Base-by-base conservation (phyloP, 345 rosid genomes). In the Crucihimalaya himalaica region DNA sequence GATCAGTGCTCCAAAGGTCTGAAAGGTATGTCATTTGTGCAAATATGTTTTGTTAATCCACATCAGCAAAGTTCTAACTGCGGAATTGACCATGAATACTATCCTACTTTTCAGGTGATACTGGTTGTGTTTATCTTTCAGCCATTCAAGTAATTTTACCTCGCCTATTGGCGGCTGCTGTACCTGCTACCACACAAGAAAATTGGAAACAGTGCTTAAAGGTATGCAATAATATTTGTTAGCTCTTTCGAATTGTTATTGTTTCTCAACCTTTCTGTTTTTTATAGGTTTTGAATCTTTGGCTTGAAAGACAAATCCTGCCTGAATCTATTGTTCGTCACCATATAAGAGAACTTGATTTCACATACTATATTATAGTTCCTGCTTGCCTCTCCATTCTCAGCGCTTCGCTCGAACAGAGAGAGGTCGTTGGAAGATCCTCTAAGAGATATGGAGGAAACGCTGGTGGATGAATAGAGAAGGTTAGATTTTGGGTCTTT, bases 401-500 rank as follows among this genome's bases (percentile, higher is more conserved):
- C 90, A 97, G 32, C 97, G 97, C 74, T 90, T 98, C 37, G 85
- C 98, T 63, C 87, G 99, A 83, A 92, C 93, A 56, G 99, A 95
- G n/a, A n/a, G 72, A 92, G 99, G 81, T 70, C 99, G n/a, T 77
- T 95, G 66, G 99, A 95, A 83, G 99, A 95, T 75, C 99, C 99
- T 75, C 72, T 95, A 27, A 90, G 99, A 82, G 98, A 95, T 67
- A 92, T 95, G 99, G 99, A 86, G 94, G 99, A 92, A 55, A 92
- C 92, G 96, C 91, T 87, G 77, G 94, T 95, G 58, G 99, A 95
- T 73, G 97, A 92, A 85, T 95, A 95, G 82, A 98, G 99, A 80
- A 95, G 98, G 98, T 94, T 25, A 34, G 75, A 62, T 42, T 19
- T 53, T 42, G 14, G 37, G 31, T 39, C 47, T 15, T 50, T 34